These are phyloP conservation scores for Ramaria sp. DNA, from an alignment of 768 basidiomycete genomes.

Conservation along the genomic window DNA sequence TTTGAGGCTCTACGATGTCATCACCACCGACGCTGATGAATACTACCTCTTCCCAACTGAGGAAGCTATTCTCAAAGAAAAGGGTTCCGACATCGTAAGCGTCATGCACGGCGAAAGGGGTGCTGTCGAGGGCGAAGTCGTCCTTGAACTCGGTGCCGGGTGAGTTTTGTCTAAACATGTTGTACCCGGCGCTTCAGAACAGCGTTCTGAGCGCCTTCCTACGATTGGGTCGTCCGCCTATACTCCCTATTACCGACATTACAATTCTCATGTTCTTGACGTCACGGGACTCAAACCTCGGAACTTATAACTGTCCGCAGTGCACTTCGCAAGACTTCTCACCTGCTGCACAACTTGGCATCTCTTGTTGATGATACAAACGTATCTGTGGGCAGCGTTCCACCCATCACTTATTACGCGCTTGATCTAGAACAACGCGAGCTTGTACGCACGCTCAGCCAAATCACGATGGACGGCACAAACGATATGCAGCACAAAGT, in stretches of 20 bases:
- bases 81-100: conserved; percentile 59
- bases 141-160: conserved; percentile 94
- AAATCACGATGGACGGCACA: conserved; percentile 41
- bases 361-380: conserved; percentile 28
- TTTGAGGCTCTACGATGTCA: conserved; percentile 74
- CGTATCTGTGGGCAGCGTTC: conserved; percentile 16
- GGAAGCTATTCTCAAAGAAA: conserved; percentile 71
- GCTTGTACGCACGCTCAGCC: conserved; percentile 64
- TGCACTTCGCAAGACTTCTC: conserved; percentile 80
- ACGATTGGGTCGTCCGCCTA: no score
- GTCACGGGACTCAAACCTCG: not conserved
- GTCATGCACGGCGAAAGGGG: conserved; percentile 47
- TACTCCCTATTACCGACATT: not conserved
- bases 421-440: conserved; percentile 88
- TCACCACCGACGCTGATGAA: conserved; percentile 65
- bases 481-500: not conserved
- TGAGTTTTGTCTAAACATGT: conserved; percentile 30
- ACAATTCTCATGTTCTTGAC: not conserved
- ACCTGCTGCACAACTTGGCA: conserved; percentile 65
- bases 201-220: no score
- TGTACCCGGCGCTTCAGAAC: not conserved
- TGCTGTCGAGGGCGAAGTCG: conserved; percentile 34
- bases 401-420: conserved; percentile 76
- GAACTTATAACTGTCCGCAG: conserved; percentile 26
- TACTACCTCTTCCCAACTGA: conserved; percentile 92